These are phyloP conservation scores for Amanita subjunquillea DNA, from an alignment of 768 basidiomycete species.

Conservation along the genomic window DNA sequence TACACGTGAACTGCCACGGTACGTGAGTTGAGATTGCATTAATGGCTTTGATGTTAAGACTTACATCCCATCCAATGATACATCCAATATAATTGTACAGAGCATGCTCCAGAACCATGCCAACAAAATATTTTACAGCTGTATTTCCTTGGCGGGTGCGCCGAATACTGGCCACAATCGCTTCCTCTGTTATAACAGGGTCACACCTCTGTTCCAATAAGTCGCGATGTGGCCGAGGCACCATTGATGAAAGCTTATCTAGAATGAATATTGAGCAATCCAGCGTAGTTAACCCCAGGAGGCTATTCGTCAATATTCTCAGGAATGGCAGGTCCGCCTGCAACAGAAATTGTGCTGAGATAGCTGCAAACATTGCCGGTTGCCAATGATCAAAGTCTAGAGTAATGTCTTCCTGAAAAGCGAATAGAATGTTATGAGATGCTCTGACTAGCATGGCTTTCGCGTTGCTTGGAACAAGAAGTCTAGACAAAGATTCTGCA, in stretches of 20 bases:
- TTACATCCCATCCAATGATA: constrained; percentile 41
- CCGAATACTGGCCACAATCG: constrained; percentile 15
- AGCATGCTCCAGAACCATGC: constrained; percentile 34
- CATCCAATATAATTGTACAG: constrained; percentile 30
- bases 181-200: constrained; percentile 20
- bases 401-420: constrained; percentile 12
- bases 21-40: neutral
- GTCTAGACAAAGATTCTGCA: constrained; percentile 1
- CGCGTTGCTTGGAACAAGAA: constrained; percentile 8
- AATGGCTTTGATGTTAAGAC: constrained; percentile 7
- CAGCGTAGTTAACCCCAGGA: constrained; percentile 24
- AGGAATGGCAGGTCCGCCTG: constrained; percentile 21
- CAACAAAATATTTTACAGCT: constrained; percentile 33
- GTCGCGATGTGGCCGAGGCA: constrained; percentile 13
- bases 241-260: constrained; percentile 23
- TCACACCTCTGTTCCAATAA: constrained; percentile 21
- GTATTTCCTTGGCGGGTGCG: constrained; percentile 12
- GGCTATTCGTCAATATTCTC: constrained; percentile 7
- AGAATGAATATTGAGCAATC: constrained; percentile 32
- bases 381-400: constrained; percentile 16
- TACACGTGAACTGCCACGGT: constrained; percentile 21
- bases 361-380: constrained; percentile 21
- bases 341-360: constrained; percentile 27
- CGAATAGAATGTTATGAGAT: constrained; percentile 14
- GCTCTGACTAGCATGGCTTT: constrained; percentile 12